Base-by-base conservation (phyloP, 805 yeast species). In the Wickerhamiella sergipiensis region DNA sequence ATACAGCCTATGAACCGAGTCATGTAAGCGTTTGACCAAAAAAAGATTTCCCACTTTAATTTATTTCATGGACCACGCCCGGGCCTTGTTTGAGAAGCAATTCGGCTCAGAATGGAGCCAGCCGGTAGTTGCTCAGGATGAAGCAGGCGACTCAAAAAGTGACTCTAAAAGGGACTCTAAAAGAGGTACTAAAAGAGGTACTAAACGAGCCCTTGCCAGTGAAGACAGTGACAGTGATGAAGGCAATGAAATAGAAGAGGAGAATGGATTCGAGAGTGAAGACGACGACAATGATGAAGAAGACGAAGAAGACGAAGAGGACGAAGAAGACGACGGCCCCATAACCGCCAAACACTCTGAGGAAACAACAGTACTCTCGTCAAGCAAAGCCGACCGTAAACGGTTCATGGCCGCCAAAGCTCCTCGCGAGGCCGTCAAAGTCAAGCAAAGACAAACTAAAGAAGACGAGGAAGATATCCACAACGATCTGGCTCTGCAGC, bases 1-100 rank as follows among this genome's bases (percentile, higher is more conserved):
- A 92, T 90, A 62, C 99, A 92, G 0, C 97, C 97, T 60, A 89
- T 78, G 68, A 86, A 92, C 49, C 75, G 74, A 0, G 96, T 89
- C 96, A 89, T 88, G 23, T 29, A 29, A 29, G 33, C 53, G 38
- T 7, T 5, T 21, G 7, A 19, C n/a, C 22, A 4, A 40, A 23
- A 15, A 36, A 17, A 39, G 12, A n/a, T 38, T 23, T 24, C 26
- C 26, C 26, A 24, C 8, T 24, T 24, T 24, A 24, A 24, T 24
- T 24, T 24, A 24, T 24, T 24, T 8, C 7, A 50, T 54, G 58
- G 57, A 54, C 46, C 58, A 56, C 5, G 50, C 66, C 17, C 50
- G 54, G 46, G 57, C 58, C 26, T 59, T 63, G 13, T 67, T 67
- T 48, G 71, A 67, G 50, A 57, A 61, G 18, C 68, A 67, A 55